Evolutionary conservation across 2,329 filamentous ascomycete genomes (phyloP), one percentile per base, ranked within the genome.

Genomic region (Waltergamsia citrina): DNA sequence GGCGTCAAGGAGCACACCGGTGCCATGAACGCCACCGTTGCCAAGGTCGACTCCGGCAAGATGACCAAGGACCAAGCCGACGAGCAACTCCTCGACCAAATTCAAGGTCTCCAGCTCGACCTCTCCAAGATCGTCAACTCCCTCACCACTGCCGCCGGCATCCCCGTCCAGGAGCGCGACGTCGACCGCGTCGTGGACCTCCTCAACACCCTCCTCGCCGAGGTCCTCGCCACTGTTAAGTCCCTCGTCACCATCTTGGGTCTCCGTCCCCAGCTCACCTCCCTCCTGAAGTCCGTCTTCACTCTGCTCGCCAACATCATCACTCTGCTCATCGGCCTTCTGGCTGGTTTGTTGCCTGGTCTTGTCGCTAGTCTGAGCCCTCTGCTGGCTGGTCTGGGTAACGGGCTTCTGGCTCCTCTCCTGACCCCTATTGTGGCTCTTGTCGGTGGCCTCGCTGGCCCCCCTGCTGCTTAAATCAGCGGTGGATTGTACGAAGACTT

Each of bases 201-300:
- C 14, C 45, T 49, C 15, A 31, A 36, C 12, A 34, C 14, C 38
- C 32, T 50, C 19, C 46, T 50, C 17, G 30, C 29, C 15, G 44
- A 53, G 12, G 32, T 51, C n/a, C 39, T 51, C 30, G 26, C 38
- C 34, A 41, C 39, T 32, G 48, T 50, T 38, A 48, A 48, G 37
- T 18, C 34, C 23, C 34, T 51, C 11, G 36, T 49, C 25, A 41
- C 39, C n/a, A 38, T 44, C 21, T 41, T 45, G n/a, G 50, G 50
- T 28, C 41, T 50, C 39, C 36, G 20, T 14, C 40, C 47, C 18
- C 40, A 45, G 36, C 46, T 53, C 33, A 37, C 33, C 40, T 46
- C 47, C 12, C 28, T 51, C 36, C 43, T 53, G 26, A 37, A 43
- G 41, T 47, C 48, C 23, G 43, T 53, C 41, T 43, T 53, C 42